Conservation (phyloP, 345 rosid species). For the Populus ilicifolia region DNA sequence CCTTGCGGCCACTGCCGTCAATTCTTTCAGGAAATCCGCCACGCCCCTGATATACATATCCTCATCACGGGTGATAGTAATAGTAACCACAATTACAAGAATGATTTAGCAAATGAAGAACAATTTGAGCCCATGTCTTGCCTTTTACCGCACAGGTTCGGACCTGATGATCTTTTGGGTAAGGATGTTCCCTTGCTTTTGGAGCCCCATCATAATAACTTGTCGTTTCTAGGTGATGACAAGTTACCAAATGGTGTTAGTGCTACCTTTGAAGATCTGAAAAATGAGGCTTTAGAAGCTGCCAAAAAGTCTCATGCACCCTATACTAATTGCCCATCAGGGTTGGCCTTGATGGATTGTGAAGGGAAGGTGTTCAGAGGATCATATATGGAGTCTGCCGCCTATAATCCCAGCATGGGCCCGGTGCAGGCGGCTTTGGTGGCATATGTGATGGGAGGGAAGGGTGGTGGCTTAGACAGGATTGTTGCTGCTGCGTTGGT, state of each 20-base stretch:
- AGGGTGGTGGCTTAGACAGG: slow-evolving; percentile 72
- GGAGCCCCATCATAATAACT: slow-evolving; percentile 53
- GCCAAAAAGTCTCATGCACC: slow-evolving; percentile 87
- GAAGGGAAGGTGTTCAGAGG: slow-evolving; percentile 78
- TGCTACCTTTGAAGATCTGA: slow-evolving; percentile 20
- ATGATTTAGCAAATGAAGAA: slow-evolving; percentile 1
- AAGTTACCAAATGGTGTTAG: slow-evolving; percentile 13
- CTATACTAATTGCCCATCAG: slow-evolving; percentile 84
- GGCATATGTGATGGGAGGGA: slow-evolving; percentile 55
- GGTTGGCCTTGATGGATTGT: slow-evolving; percentile 66
- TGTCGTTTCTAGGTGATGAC: slow-evolving; percentile 23
- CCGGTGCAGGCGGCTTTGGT: slow-evolving; percentile 91
- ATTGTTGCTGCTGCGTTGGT: slow-evolving; percentile 68
- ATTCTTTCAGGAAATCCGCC: slow-evolving; percentile 79
- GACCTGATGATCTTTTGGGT: slow-evolving; percentile 71
- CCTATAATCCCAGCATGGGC: slow-evolving; percentile 90
- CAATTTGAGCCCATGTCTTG: slow-evolving; percentile 38
- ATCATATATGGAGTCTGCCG: slow-evolving; percentile 88
- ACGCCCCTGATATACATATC: slow-evolving; percentile 54
- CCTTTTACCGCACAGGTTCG: slow-evolving; percentile 72
- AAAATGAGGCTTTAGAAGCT: slow-evolving; percentile 57
- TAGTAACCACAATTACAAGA: slow-evolving; percentile 1
- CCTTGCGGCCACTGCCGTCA: slow-evolving; percentile 99
- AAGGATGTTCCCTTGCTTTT: slow-evolving; percentile 59
- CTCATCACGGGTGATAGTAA: slow-evolving; percentile 33